Percentiles rank a stretch among this genome's conserved stretches.
phyloP scores from a whole-genome alignment of 805 yeast species.

The Teunomyces panamensis region DNA sequence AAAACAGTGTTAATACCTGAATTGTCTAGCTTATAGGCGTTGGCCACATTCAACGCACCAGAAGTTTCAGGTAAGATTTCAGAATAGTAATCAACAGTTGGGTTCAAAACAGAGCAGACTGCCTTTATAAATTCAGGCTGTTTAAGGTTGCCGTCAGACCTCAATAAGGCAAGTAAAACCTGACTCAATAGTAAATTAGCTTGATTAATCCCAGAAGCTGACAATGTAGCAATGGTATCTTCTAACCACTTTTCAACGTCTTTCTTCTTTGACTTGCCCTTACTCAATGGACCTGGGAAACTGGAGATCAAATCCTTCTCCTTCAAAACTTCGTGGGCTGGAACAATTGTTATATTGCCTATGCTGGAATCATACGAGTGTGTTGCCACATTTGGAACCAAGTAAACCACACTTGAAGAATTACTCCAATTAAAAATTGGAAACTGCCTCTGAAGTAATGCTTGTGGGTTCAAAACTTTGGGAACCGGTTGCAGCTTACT shows the following conservation, averaged over 20 bases:
- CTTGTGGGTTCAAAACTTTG: conserved; percentile 48
- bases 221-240: conserved; percentile 13
- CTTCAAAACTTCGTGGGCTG: conserved; percentile 15
- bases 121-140: conserved; percentile 26
- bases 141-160: conserved; percentile 29
- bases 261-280: conserved; percentile 55
- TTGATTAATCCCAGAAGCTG: neutral
- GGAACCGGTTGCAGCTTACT: conserved; percentile 18
- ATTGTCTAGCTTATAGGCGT: conserved; percentile 42
- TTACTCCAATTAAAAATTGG: conserved; percentile 69
- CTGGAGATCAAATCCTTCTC: conserved; percentile 26
- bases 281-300: conserved; percentile 69
- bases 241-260: conserved; percentile 65
- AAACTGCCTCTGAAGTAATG: conserved; percentile 59
- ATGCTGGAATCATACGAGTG: conserved; percentile 1
- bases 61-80: conserved; percentile 26
- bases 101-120: conserved; percentile 41
- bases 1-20: conserved; percentile 33
- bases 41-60: conserved; percentile 26
- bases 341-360: conserved; percentile 32
- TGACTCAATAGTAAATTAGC: conserved; percentile 32
- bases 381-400: conserved; percentile 23
- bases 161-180: conserved; percentile 24
- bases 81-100: conserved; percentile 35
- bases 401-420: conserved; percentile 24